Conservation (phyloP, 768 basidiomycete genomes). For the Suillus cothurnatus region DNA sequence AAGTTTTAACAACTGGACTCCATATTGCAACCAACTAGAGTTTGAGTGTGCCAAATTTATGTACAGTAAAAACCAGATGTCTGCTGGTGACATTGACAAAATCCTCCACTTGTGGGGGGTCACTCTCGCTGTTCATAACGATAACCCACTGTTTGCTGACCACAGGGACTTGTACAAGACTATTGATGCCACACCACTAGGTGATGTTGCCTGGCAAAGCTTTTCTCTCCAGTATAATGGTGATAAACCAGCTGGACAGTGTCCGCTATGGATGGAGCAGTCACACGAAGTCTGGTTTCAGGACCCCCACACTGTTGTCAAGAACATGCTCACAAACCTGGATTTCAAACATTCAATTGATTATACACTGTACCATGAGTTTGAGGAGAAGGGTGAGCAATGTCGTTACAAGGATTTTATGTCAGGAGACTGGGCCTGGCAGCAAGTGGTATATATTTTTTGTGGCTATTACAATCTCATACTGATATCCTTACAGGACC, state of each 20-base stretch:
- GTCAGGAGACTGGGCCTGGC: slow-evolving; percentile 1
- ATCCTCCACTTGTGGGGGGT: background rate
- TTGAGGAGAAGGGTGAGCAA: background rate
- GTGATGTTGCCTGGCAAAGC: background rate
- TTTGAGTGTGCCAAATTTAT: background rate
- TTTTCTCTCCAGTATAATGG: background rate
- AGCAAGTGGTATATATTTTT: background rate
- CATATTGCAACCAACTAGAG: background rate
- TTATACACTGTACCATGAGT: background rate
- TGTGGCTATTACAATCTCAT: background rate
- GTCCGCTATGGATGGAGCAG: background rate
- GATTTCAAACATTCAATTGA: background rate
- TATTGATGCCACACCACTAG: background rate
- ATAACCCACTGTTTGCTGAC: background rate
- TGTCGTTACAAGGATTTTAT: background rate
- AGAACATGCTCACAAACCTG: background rate
- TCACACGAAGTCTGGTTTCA: background rate
- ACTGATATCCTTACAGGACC: background rate
- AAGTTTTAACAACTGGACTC: background rate
- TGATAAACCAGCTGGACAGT: background rate
- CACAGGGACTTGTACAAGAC: background rate
- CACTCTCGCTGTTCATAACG: background rate
- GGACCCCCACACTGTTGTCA: background rate
- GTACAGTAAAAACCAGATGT: background rate
- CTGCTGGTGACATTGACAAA: background rate